phyloP scores from a whole-genome alignment of 2,329 filamentous ascomycete genomes.

The Talaromyces sp. region DNA sequence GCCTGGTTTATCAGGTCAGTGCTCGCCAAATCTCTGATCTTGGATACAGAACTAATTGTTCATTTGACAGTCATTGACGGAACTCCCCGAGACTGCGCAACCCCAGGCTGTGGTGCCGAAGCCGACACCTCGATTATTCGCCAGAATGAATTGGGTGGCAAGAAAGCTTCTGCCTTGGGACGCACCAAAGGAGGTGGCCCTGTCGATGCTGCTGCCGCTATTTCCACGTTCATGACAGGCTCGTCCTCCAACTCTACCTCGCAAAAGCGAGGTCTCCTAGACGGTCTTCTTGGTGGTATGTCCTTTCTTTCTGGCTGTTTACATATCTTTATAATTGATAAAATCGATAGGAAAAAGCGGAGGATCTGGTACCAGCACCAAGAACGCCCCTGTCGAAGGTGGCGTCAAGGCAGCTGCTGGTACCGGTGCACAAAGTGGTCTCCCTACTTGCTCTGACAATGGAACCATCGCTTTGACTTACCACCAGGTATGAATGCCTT shows the following conservation, averaged over 20 bases:
- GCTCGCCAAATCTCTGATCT: background rate
- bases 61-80: conserved; percentile 56
- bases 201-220: conserved; percentile 58
- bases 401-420: conserved; percentile 57
- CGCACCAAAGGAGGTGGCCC: conserved; percentile 61
- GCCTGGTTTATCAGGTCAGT: conserved; percentile 58
- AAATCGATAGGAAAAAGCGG: background rate
- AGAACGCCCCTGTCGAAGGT: conserved; percentile 50
- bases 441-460: conserved; percentile 62
- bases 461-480: conserved; percentile 64
- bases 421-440: conserved; percentile 52
- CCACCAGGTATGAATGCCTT: conserved; percentile 50
- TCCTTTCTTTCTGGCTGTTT: background rate
- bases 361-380: conserved; percentile 48
- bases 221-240: conserved; percentile 61
- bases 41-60: conserved; percentile 14
- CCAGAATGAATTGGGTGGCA: conserved; percentile 56
- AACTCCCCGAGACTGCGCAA: conserved; percentile 66
- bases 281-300: background rate
- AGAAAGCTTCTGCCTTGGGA: conserved; percentile 60
- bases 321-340: background rate
- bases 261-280: conserved; percentile 24
- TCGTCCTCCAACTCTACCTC: conserved; percentile 19
- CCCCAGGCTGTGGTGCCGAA: conserved; percentile 63
- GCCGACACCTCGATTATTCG: conserved; percentile 71